Evolutionary conservation across 1,284 basidiomycete species (phyloP).

Genomic region (Tranzscheliella williamsii): DNA sequence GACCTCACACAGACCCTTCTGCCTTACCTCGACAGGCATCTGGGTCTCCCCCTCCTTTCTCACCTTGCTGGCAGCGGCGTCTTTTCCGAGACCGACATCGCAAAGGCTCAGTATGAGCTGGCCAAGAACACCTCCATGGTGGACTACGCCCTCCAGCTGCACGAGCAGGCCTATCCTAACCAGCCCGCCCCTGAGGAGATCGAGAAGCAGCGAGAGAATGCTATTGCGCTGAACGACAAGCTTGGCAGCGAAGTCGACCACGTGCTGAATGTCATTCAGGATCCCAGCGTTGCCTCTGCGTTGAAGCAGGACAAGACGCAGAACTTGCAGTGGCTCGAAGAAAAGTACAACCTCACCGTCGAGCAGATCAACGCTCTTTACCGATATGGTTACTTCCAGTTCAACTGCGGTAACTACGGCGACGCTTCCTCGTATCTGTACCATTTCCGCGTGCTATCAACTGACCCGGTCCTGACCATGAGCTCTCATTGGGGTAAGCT

Average conservation of each 20-base stretch:
- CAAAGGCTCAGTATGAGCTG: slow-evolving; percentile 89
- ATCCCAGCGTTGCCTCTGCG: slow-evolving; percentile 80
- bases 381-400: slow-evolving; percentile 97
- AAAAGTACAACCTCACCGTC: slow-evolving; percentile 88
- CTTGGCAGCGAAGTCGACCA: slow-evolving; percentile 86
- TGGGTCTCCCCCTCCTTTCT: slow-evolving; percentile 85
- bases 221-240: slow-evolving; percentile 79
- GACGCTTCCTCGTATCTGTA: slow-evolving; percentile 96
- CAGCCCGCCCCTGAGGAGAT: slow-evolving; percentile 61
- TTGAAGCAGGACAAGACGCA: slow-evolving; percentile 94
- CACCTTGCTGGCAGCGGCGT: slow-evolving; percentile 73
- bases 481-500: slow-evolving; percentile 99
- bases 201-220: slow-evolving; percentile 65
- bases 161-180: slow-evolving; percentile 75
- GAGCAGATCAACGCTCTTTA: slow-evolving; percentile 96
- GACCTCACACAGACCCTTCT: slow-evolving; percentile 71
- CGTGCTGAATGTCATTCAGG: slow-evolving; percentile 93
- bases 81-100: slow-evolving; percentile 76
- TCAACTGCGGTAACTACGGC: slow-evolving; percentile 93
- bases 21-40: slow-evolving; percentile 89
- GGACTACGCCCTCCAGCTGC: slow-evolving; percentile 69
- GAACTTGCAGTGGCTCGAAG: slow-evolving; percentile 89
- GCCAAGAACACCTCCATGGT: slow-evolving; percentile 74
- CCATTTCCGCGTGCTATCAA: slow-evolving; percentile 96
- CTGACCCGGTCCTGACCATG: slow-evolving; percentile 84